Percentiles rank a stretch among this genome's conserved stretches.
These are phyloP conservation scores for Jackrogersella minutella DNA, from an alignment of 495 filamentous ascomycete species.

Conservation along the genomic window DNA sequence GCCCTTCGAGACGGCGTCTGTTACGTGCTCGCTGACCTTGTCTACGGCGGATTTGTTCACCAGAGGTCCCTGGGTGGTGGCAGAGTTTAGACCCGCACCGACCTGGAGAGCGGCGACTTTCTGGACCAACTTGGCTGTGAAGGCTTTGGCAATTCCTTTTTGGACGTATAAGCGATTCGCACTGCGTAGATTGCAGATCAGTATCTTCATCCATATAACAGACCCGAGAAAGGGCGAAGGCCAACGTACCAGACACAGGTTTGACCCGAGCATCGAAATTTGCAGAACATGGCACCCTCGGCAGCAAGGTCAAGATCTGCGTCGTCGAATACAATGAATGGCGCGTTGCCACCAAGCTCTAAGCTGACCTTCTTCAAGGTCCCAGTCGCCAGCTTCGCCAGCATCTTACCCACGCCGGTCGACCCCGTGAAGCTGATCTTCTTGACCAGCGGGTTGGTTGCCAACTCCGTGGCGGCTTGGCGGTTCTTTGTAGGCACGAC, in stretches of 20 bases:
- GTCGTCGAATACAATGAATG: constrained; percentile 70
- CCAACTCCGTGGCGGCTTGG: constrained; percentile 17
- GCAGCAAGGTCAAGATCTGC: constrained; percentile 74
- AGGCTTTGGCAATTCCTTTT: constrained; percentile 41
- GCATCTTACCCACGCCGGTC: constrained; percentile 52
- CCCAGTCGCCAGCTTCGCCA: constrained; percentile 49
- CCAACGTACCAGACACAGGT: constrained; percentile 62
- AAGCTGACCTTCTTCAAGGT: constrained; percentile 74
- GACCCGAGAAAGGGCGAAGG: too few species aligned
- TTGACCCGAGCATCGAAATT: constrained; percentile 62
- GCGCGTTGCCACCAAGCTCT: constrained; percentile 79
- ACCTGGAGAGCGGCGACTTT: too few species aligned
- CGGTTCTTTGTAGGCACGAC: too few species aligned
- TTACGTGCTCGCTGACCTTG: constrained; percentile 66
- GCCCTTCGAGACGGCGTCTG: constrained; percentile 8
- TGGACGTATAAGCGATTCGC: constrained; percentile 64
- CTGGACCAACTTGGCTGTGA: too few species aligned
- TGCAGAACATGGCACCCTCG: constrained; percentile 66
- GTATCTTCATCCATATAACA: too few species aligned
- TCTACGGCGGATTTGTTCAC: constrained; percentile 55
- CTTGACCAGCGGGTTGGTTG: constrained; percentile 38
- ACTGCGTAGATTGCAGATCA: too few species aligned
- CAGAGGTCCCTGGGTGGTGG: constrained; percentile 70
- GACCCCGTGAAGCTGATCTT: constrained; percentile 58
- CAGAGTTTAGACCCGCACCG: constrained; percentile 66